Base-by-base conservation (phyloP, 371 early-diverging fungal genomes). In the Globomyces sp. region DNA sequence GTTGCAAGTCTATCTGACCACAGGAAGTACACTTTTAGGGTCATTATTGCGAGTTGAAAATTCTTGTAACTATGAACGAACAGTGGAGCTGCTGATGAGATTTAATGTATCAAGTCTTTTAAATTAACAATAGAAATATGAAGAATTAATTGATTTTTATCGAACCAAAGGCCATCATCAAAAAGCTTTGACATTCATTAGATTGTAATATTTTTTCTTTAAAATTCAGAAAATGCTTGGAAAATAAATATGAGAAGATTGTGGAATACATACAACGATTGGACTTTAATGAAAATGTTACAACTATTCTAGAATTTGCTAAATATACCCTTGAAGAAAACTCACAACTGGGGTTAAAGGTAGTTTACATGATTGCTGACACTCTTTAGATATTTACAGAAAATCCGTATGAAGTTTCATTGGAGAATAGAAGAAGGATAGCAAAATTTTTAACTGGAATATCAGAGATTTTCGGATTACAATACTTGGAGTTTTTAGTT, bases 81-180 rank as follows among this genome's bases (percentile, higher is more conserved):
- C 87, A 46, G 95, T 95, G 70, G 79, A 72, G 24, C 81, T 95
- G 10, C 77, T 97, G 65, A 75, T 45, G 39, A 10, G 59, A 46
- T 39, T 68, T 39, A 53, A 24, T 34, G 53, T 61, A 24, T 24
- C 24, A 24, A 24, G 24, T 24, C n/a, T 43, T 37, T 45, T 53
- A 51, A 48, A 13, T 13, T 6, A n/a, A 9, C 2, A 57, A 10
- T 46, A 76, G 84, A 92, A 91, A 78, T 88, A 88, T 41, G 77
- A 81, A 47, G 94, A 94, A 72, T 76, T 97, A 39, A 88, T 95
- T 5, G 96, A 95, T 69, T 82, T 95, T 53, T 97, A 93, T 74
- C 85, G 88, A 45, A 89, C 91, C 67, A 94, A 93, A 70, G 91
- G 90, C 3, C 81, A 91, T 45, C 95, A 94, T 73, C 84, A 85